These are phyloP conservation scores for Melastoma candidum DNA, from an alignment of 441 rosid genomes.

Conservation along the genomic window DNA sequence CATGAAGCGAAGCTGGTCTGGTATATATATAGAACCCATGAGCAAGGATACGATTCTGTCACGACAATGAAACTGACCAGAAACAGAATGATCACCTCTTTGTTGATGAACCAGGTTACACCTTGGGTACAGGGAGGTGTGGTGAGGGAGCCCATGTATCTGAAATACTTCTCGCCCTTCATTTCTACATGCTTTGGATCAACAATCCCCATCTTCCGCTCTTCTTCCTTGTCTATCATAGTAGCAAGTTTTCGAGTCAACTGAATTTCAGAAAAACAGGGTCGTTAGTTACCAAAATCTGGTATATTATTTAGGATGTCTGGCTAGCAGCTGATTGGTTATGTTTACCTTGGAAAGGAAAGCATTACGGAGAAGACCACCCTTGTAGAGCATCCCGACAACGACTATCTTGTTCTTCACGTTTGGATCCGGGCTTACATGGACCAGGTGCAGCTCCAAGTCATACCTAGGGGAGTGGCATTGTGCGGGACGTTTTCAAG, in stretches of 20 bases:
- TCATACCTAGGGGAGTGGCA: constrained; percentile 27
- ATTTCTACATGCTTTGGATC: constrained; percentile 29
- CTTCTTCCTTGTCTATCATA: constrained; percentile 16
- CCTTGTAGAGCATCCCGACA: constrained; percentile 34
- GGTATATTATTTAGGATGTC: too few relatives aligned
- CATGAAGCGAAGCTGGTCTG: constrained; percentile 34
- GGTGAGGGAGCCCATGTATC: constrained; percentile 55
- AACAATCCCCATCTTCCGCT: constrained; percentile 26
- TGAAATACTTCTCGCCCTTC: constrained; percentile 30
- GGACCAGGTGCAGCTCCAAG: constrained; percentile 67
- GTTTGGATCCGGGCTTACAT: constrained; percentile 25
- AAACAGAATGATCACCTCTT: constrained; percentile 20
- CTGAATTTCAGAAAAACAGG: constrained; percentile 10
- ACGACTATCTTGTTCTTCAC: constrained; percentile 34
- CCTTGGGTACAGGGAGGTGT: constrained; percentile 59
- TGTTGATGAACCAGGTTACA: constrained; percentile 44
- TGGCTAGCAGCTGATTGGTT: too few relatives aligned
- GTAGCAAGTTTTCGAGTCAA: constrained; percentile 20
- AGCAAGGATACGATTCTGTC: not conserved
- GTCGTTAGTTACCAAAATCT: not conserved
- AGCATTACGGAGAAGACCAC: constrained; percentile 33
- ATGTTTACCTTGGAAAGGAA: constrained; percentile 44
- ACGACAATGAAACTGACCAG: too few relatives aligned
- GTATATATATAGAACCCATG: not conserved
- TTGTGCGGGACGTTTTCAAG: too few relatives aligned